A percentile compares a stretch with the other conserved stretches of the same genome.
phyloP scores from a whole-genome alignment of 768 basidiomycete genomes.

The Pulveroboletus frians region DNA sequence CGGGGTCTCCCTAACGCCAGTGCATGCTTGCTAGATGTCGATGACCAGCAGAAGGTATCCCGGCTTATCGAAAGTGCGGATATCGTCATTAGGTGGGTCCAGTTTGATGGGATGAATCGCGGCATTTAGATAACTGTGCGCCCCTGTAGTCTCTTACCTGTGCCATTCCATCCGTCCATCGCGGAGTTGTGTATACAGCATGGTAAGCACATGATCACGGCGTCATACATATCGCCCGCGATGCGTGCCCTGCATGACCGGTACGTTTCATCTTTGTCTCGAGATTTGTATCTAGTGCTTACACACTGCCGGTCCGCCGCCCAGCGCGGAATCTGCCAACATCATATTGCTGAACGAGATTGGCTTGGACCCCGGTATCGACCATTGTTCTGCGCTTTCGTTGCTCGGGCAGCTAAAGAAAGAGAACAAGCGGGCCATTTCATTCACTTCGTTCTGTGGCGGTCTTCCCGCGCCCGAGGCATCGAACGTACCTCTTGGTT shows the following conservation, averaged over 20 bases:
- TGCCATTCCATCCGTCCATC: constrained; percentile 60
- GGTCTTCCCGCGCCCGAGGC: constrained; percentile 76
- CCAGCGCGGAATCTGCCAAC: constrained; percentile 54
- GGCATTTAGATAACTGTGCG: not conserved
- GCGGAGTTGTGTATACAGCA: constrained; percentile 70
- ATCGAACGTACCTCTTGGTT: constrained; percentile 64
- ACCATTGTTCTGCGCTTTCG: constrained; percentile 81
- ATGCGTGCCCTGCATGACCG: constrained; percentile 62
- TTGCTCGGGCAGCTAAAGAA: constrained; percentile 50
- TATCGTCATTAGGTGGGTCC: constrained; percentile 73
- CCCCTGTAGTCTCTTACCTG: constrained; percentile 67
- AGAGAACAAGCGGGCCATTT: constrained; percentile 51
- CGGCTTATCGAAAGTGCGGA: constrained; percentile 60
- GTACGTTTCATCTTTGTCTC: constrained; percentile 37
- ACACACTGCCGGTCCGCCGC: too few species aligned
- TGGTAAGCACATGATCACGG: constrained; percentile 78
- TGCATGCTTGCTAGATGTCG: constrained; percentile 57
- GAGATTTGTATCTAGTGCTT: not conserved
- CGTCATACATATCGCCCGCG: constrained; percentile 79
- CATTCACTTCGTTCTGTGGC: constrained; percentile 90
- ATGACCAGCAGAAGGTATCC: constrained; percentile 40
- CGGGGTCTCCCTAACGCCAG: constrained; percentile 45
- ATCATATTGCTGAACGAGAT: constrained; percentile 86
- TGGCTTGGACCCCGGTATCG: constrained; percentile 84
- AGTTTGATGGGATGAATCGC: not conserved